phyloP scores from a whole-genome alignment of 257 asterid species.

The Asclepias syriaca region DNA sequence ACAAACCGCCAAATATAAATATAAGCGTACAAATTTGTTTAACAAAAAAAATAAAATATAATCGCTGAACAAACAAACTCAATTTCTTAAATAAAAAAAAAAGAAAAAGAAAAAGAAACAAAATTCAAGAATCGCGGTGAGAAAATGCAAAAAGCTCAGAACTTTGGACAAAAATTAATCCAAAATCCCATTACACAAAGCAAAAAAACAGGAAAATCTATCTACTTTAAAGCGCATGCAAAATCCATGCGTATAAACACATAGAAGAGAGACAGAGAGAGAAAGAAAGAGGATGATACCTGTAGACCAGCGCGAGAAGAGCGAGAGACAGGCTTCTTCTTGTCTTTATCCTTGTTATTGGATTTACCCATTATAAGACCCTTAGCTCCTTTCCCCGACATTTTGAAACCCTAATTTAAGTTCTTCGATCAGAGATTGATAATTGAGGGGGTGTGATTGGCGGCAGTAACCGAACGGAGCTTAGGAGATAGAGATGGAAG shows the following conservation, averaged over 20 bases:
- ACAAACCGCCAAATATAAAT: neutral
- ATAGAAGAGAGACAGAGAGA: neutral
- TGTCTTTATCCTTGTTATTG: conserved; percentile 27
- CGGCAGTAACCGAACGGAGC: conserved; percentile 3
- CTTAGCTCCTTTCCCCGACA: conserved; percentile 37
- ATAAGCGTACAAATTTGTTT: neutral
- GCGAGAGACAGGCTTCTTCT: conserved; percentile 34
- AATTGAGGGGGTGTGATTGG: neutral
- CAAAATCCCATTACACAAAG: neutral
- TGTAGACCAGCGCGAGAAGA: conserved; percentile 37
- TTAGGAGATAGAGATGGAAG: neutral
- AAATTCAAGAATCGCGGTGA: neutral
- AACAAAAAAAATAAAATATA: neutral
- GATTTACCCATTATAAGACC: conserved; percentile 28
- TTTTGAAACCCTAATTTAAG: neutral
- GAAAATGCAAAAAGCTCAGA: too few species aligned
- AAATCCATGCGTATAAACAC: neutral
- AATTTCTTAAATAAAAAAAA: neutral
- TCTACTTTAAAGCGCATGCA: neutral
- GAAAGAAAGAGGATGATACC: conserved; percentile 8
- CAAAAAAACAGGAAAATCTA: neutral
- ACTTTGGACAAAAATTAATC: neutral
- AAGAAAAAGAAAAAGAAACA: neutral
- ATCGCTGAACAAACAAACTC: neutral
- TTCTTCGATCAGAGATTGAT: neutral